Evolutionary conservation across 164 flowering plant species (phyloP).

Genomic region (Santalum album): DNA sequence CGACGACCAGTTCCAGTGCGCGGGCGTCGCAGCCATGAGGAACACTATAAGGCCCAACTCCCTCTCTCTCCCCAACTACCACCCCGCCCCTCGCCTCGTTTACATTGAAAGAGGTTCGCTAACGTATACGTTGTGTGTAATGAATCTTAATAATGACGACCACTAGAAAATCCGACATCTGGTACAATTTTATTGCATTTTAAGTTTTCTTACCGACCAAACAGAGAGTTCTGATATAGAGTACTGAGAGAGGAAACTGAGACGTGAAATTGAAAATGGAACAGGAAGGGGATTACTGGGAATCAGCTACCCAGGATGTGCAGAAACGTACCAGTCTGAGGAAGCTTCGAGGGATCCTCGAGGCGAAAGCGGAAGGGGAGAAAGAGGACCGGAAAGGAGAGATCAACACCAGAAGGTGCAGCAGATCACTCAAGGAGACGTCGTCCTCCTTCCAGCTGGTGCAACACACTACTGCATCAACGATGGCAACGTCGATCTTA

Average conservation of each 20-base stretch:
- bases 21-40: slow-evolving; percentile 12
- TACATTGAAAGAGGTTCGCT: not conserved
- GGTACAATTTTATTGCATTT: no score
- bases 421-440: slow-evolving; percentile 1
- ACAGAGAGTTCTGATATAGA: no score
- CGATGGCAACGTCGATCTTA: no score
- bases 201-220: no score
- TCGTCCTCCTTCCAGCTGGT: slow-evolving; percentile 7
- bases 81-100: not conserved
- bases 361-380: not conserved
- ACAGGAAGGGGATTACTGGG: not conserved
- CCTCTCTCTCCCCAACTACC: not conserved
- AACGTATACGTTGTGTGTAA: not conserved
- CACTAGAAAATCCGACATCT: not conserved
- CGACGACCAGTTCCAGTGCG: slow-evolving; percentile 12
- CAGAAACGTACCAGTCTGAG: not conserved
- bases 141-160: not conserved
- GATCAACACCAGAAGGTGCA: slow-evolving; percentile 9
- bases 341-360: not conserved
- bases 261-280: no score
- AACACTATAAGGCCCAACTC: slow-evolving; percentile 10
- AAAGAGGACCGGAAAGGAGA: not conserved
- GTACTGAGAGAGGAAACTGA: no score
- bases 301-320: not conserved
- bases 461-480: no score